A percentile compares a stretch with the other conserved stretches of the same genome.
Evolutionary conservation across 2,329 filamentous ascomycete genomes (phyloP).

Genomic region (Lojkania enalia): DNA sequence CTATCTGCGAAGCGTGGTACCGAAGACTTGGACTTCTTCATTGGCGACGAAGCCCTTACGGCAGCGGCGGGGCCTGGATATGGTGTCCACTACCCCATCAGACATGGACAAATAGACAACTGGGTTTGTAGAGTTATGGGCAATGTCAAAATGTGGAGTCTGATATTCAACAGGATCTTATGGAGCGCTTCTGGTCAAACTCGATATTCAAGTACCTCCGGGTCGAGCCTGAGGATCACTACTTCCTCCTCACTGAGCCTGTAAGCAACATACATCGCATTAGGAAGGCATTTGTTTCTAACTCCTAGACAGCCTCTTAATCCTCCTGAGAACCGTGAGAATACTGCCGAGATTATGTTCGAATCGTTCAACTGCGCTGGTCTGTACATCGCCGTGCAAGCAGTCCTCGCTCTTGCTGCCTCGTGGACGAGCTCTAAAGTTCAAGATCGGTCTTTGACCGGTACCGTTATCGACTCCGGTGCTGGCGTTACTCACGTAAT

Average conservation of each 20-base stretch:
- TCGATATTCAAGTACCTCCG: constrained; percentile 99
- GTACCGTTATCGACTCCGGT: constrained; percentile 97
- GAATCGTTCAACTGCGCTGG: constrained; percentile 99
- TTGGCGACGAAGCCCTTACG: constrained; percentile 91
- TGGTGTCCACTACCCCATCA: constrained; percentile 94
- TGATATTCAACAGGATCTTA: constrained; percentile 72
- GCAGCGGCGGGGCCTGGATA: constrained; percentile 87
- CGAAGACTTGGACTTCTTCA: constrained; percentile 98
- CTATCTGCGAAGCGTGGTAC: constrained; percentile 91
- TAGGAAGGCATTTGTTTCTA: constrained; percentile 8
- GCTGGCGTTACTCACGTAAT: constrained; percentile 99
- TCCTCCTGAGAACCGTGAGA: constrained; percentile 97
- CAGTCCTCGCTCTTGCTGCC: constrained; percentile 91
- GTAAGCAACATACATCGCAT: constrained; percentile 56
- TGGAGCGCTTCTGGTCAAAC: constrained; percentile 99
- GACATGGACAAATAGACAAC: constrained; percentile 98
- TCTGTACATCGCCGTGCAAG: constrained; percentile 98
- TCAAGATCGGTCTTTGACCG: constrained; percentile 90
- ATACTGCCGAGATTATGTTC: constrained; percentile 99
- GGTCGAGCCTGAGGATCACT: constrained; percentile 97
- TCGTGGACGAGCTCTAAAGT: constrained; percentile 99
- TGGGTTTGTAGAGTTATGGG: constrained; percentile 65
- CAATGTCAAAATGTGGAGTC: constrained; percentile 2
- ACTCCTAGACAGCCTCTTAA: constrained; percentile 75
- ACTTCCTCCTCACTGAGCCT: constrained; percentile 96